Evolutionary conservation across 2,329 filamentous ascomycete species (phyloP).

Genomic region (Zarea fungicola): DNA sequence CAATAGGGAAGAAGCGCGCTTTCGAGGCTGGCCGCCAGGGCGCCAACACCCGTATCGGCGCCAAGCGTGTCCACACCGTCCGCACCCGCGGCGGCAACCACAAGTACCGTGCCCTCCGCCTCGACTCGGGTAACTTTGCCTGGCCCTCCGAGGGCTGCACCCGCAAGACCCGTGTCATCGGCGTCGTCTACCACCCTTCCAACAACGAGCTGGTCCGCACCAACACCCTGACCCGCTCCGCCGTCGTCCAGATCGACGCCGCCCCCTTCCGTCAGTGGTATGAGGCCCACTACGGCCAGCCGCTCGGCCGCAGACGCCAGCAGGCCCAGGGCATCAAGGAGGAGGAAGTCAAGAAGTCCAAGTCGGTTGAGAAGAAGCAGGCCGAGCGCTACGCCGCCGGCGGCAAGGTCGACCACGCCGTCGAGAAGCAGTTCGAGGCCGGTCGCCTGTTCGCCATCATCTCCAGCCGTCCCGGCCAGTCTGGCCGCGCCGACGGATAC

Average conservation of each 20-base stretch:
- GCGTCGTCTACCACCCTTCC: slow-evolving; percentile 96
- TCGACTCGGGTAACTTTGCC: slow-evolving; percentile 98
- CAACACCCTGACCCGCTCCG: slow-evolving; percentile 99
- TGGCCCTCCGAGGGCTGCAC: slow-evolving; percentile 97
- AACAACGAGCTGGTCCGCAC: slow-evolving; percentile 99
- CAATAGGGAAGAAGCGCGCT: slow-evolving; percentile 87
- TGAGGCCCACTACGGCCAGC: slow-evolving; percentile 97
- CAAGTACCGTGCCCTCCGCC: slow-evolving; percentile 98
- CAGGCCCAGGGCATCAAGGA: slow-evolving; percentile 61
- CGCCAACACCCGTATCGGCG: slow-evolving; percentile 98
- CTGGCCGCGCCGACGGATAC: slow-evolving; percentile 93
- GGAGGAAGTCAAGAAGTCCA: slow-evolving; percentile 86
- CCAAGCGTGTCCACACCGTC: slow-evolving; percentile 94
- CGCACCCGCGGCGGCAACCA: slow-evolving; percentile 97
- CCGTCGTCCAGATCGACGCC: slow-evolving; percentile 97
- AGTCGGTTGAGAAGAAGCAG: slow-evolving; percentile 95
- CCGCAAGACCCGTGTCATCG: slow-evolving; percentile 99
- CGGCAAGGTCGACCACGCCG: slow-evolving; percentile 87
- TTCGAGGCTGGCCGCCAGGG: slow-evolving; percentile 99
- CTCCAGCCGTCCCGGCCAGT: slow-evolving; percentile 91
- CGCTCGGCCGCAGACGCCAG: slow-evolving; percentile 86
- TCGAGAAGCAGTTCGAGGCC: slow-evolving; percentile 99
- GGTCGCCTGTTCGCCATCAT: slow-evolving; percentile 94
- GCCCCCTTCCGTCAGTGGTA: slow-evolving; percentile 99
- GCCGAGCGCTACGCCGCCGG: slow-evolving; percentile 71